Evolutionary conservation across 1,284 basidiomycete species (phyloP).

Genomic region (Apiotrichum mycotoxinovorans): DNA sequence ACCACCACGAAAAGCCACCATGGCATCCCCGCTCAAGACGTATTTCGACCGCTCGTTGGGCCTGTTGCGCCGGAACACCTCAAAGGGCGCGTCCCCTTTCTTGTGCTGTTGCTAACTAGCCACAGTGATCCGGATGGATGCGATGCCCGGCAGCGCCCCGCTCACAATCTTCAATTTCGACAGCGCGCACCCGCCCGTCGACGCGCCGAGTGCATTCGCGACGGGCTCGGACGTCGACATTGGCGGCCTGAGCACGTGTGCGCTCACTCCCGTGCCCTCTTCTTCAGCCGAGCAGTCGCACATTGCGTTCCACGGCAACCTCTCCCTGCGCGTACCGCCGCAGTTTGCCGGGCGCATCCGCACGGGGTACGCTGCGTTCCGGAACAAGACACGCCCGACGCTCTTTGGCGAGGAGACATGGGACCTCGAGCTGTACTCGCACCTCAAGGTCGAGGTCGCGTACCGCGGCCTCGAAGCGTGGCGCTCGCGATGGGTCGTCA

Average conservation of each 20-base stretch:
- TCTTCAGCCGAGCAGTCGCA: constrained; percentile 18
- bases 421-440: constrained; percentile 52
- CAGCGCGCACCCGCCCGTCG: constrained; percentile 16
- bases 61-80: constrained; percentile 35
- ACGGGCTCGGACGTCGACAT: constrained; percentile 45
- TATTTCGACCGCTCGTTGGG: constrained; percentile 42
- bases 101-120: background rate
- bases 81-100: constrained; percentile 26
- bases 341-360: constrained; percentile 42
- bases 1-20: background rate
- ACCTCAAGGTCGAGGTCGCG: constrained; percentile 51
- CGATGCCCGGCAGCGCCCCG: constrained; percentile 22
- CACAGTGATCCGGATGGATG: constrained; percentile 39
- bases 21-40: constrained; percentile 34
- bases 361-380: constrained; percentile 54
- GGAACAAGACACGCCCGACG: constrained; percentile 51
- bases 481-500: constrained; percentile 52
- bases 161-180: constrained; percentile 37
- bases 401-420: constrained; percentile 53
- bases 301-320: constrained; percentile 40
- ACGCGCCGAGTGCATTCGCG: constrained; percentile 25
- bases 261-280: constrained; percentile 28
- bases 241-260: constrained; percentile 39
- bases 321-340: constrained; percentile 44
- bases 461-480: constrained; percentile 46